A percentile compares a stretch with the other conserved stretches of the same genome.
phyloP scores from a whole-genome alignment of 1,284 basidiomycete genomes.

The Trametes sp. region DNA sequence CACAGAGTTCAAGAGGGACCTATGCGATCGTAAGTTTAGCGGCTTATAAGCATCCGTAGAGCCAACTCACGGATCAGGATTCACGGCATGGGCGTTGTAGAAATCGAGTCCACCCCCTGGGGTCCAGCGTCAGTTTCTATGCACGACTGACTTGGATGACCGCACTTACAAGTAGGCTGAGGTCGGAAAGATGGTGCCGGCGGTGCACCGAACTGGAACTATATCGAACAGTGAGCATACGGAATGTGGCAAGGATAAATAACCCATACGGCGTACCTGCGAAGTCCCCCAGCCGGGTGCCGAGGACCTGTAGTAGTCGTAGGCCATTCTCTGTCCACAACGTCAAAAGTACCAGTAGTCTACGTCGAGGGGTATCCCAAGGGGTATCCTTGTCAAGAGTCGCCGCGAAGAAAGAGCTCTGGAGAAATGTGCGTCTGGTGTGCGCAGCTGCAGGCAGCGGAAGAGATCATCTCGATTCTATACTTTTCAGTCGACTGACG shows the following conservation, averaged over 20 bases:
- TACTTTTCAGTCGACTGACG: conserved; percentile 4
- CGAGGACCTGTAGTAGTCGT: conserved; percentile 36
- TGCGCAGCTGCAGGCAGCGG: neutral
- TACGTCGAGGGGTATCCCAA: neutral
- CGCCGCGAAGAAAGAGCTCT: neutral
- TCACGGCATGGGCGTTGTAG: conserved; percentile 64
- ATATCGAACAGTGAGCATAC: neutral
- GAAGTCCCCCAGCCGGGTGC: conserved; percentile 37
- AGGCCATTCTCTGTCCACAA: conserved; percentile 24
- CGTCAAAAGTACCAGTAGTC: neutral
- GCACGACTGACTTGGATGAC: conserved; percentile 21
- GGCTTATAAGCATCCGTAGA: neutral
- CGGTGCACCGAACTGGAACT: conserved; percentile 62
- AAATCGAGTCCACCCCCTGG: conserved; percentile 67
- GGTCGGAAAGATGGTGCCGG: conserved; percentile 64
- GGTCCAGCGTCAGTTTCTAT: neutral
- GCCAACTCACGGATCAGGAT: conserved; percentile 59
- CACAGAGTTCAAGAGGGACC: conserved; percentile 58
- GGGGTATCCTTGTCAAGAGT: neutral
- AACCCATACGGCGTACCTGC: conserved; percentile 24
- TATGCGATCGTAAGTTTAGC: conserved; percentile 11
- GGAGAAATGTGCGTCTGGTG: neutral
- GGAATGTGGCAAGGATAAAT: neutral
- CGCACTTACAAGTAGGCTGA: conserved; percentile 57
- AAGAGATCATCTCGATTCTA: neutral